A percentile compares a stretch with the other conserved stretches of the same genome.
These are phyloP conservation scores for Pleurotus salmoneostramineus DNA, from an alignment of 768 basidiomycete genomes.

Conservation along the genomic window DNA sequence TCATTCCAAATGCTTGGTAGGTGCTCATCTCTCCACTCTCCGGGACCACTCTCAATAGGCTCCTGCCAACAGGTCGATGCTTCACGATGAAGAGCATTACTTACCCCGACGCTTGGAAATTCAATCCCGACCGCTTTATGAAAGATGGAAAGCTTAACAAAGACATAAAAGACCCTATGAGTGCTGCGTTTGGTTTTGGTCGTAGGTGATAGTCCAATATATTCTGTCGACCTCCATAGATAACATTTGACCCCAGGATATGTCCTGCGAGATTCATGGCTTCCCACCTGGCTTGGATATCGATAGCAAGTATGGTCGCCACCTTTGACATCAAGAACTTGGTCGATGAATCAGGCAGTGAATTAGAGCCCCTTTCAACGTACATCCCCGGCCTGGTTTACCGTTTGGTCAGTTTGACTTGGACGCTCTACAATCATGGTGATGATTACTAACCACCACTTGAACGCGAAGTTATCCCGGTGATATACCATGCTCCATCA, in stretches of 20 bases:
- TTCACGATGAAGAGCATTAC: constrained; percentile 11
- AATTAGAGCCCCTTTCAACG: background rate
- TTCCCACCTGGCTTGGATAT: background rate
- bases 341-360: constrained; percentile 1
- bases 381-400: background rate
- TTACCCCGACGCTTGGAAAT: constrained; percentile 14
- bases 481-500: background rate
- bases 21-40: background rate
- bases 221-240: background rate
- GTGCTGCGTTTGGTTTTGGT: constrained; percentile 4
- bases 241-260: background rate
- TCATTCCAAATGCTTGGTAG: constrained; percentile 28
- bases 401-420: too few relatives aligned
- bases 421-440: too few relatives aligned
- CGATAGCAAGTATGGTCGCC: background rate
- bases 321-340: constrained; percentile 2
- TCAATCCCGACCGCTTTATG: constrained; percentile 18
- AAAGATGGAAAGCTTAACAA: constrained; percentile 14
- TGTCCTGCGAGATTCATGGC: constrained; percentile 5
- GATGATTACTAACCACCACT: too few relatives aligned
- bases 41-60: background rate
- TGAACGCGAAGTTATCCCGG: background rate
- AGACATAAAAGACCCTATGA: background rate
- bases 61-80: constrained; percentile 10
- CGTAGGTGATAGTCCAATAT: background rate